Conservation (phyloP, 23 red algal genomes). For the Gracilariopsis chorda region DNA sequence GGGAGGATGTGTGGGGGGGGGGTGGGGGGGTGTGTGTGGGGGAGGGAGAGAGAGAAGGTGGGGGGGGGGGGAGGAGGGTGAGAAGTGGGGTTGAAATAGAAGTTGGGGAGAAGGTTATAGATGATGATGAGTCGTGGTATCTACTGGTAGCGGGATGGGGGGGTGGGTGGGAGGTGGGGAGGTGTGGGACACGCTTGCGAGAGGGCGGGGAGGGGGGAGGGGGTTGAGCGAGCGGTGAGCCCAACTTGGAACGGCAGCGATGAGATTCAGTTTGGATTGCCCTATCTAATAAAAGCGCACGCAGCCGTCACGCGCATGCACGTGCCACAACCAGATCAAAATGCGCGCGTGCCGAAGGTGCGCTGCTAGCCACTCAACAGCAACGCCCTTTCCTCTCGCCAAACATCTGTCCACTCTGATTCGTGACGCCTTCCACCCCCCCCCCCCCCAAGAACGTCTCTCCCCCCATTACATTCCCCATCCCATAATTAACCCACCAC, state of each 20-base stretch:
- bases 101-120: not conserved
- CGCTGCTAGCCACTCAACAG: too few relatives aligned
- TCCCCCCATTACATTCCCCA: too few relatives aligned
- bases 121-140: not conserved
- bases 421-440: too few relatives aligned
- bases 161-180: not conserved
- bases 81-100: not conserved
- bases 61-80: not conserved
- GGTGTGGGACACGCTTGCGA: too few relatives aligned
- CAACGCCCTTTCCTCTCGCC: too few relatives aligned
- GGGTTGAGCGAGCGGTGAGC: not conserved
- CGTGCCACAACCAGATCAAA: not conserved
- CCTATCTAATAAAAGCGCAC: too few relatives aligned
- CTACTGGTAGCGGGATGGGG: too few relatives aligned
- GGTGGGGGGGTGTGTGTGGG: not conserved
- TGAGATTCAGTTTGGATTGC: too few relatives aligned
- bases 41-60: not conserved
- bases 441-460: too few relatives aligned
- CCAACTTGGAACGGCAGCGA: not conserved
- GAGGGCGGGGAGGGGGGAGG: not conserved
- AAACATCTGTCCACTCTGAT: too few relatives aligned
- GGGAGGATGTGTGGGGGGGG: not conserved
- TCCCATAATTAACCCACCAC: too few relatives aligned
- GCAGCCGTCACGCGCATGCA: not conserved
- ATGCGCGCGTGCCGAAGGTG: conserved; percentile 15